A percentile compares a stretch with the other conserved stretches of the same genome.
These are phyloP conservation scores for Septoria petroselini DNA, from an alignment of 2,329 filamentous ascomycete species.

Conservation along the genomic window DNA sequence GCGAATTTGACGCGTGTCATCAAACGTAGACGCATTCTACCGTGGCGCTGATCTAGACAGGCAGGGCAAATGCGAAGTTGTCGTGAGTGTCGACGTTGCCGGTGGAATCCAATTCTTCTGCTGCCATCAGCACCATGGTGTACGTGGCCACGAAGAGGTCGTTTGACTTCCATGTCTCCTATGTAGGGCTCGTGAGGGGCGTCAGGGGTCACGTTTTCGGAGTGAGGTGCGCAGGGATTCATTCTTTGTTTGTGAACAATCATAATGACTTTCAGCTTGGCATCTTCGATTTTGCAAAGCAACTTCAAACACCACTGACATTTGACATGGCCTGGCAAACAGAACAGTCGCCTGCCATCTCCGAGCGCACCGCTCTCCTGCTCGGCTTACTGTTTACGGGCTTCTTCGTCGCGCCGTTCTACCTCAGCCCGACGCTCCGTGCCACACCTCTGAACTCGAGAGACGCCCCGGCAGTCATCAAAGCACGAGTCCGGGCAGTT, in stretches of 20 bases:
- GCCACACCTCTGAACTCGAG: slow-evolving; percentile 75
- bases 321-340: slow-evolving; percentile 11
- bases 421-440: slow-evolving; percentile 74
- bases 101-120: not conserved
- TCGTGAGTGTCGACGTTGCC: not conserved
- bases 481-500: slow-evolving; percentile 77
- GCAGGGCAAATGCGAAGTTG: not conserved
- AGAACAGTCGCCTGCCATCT: slow-evolving; percentile 26
- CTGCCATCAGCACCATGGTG: too few relatives aligned
- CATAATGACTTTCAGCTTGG: slow-evolving; percentile 1
- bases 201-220: slow-evolving; percentile 20
- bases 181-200: too few relatives aligned
- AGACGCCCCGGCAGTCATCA: slow-evolving; percentile 86
- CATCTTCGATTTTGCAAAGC: not conserved
- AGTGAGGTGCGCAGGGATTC: slow-evolving; percentile 12
- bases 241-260: slow-evolving; percentile 4
- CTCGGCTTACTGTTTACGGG: slow-evolving; percentile 68
- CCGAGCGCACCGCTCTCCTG: slow-evolving; percentile 32
- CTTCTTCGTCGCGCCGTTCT: slow-evolving; percentile 87
- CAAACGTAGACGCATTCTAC: too few relatives aligned
- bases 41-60: not conserved
- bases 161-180: too few relatives aligned
- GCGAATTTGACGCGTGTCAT: too few relatives aligned
- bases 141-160: not conserved
- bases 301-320: too few relatives aligned